These are phyloP conservation scores for Trichoderma afroharzianum DNA, from an alignment of 2,329 filamentous ascomycete genomes.

Conservation along the genomic window DNA sequence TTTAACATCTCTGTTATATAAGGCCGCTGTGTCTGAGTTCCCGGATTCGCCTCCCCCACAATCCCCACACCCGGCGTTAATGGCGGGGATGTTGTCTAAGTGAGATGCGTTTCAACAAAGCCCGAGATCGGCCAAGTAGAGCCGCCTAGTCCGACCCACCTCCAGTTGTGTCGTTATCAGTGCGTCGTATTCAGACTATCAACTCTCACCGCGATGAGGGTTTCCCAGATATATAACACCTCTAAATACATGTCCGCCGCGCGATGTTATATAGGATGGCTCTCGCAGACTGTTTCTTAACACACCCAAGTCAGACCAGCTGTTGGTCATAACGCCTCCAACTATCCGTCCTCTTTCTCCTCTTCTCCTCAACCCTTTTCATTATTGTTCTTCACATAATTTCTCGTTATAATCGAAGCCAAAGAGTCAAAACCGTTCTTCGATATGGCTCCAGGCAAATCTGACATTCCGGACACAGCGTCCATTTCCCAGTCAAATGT, in stretches of 20 bases:
- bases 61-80: slow-evolving; percentile 5
- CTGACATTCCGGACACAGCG: neutral
- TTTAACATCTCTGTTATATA: neutral
- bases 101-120: neutral
- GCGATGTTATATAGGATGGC: neutral
- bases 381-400: no score
- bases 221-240: neutral
- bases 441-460: neutral
- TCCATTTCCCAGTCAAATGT: slow-evolving; percentile 18
- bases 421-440: neutral
- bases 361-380: neutral
- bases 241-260: neutral
- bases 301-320: neutral
- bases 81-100: neutral
- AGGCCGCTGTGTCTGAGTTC: neutral
- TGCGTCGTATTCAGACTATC: neutral
- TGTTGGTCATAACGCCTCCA: neutral
- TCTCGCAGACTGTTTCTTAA: neutral
- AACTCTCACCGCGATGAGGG: neutral
- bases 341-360: neutral
- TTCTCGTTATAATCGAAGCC: neutral
- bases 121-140: slow-evolving; percentile 4
- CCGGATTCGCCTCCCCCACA: neutral
- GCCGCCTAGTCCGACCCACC: neutral
- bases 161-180: neutral